Evolutionary conservation across 306 rosid genomes (phyloP), one percentile per base, ranked within the genome.

Genomic region (Malus domestica): DNA sequence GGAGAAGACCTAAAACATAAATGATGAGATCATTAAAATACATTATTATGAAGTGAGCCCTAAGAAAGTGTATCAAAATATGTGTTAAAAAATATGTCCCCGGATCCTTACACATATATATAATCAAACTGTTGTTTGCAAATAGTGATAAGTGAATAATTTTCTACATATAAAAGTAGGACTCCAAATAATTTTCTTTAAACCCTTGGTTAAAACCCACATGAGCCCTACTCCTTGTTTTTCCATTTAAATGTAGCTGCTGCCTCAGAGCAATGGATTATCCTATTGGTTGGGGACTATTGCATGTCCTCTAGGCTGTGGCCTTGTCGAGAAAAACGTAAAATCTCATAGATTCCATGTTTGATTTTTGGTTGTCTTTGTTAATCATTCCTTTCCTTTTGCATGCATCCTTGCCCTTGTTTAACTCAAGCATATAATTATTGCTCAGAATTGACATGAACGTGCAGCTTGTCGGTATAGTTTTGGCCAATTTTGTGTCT

Each of bases 381-480:
- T 20, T 60, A 83, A 85, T 80, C 68, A 82, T 78, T 78, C 58
- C 33, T 76, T 75, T 76, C 74, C 68, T 67, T 78, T 80, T 13
- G 67, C 81, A 81, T 74, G 2, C 86, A 86, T 65, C 58, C 65
- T 23, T 71, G 82, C 63, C 82, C 65, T 78, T 85, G 54, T 55
- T 74, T 45, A 84, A 72, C 71, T 77, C 38, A 77, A 45, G 79
- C 61, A n/a, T 3, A 83, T 12, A 81, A 83, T 76, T 71, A 74
- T 74, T 76, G 65, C 78, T 60, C 75, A 51, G 82, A 74, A 30
- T 68, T 75, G 83, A 74, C 78, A 83, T 33, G 78, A 76, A 77
- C 74, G 76, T 88, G 83, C 86, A 83, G 70, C 84, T 71, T 85
- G 86, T 85, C 88, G 83, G 77, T 69, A n/a, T 52, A 14, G 27